Evolutionary conservation across 176 grass and related monocot genomes (phyloP), one percentile per base, ranked within the genome.

Genomic region (Paspalum vaginatum): DNA sequence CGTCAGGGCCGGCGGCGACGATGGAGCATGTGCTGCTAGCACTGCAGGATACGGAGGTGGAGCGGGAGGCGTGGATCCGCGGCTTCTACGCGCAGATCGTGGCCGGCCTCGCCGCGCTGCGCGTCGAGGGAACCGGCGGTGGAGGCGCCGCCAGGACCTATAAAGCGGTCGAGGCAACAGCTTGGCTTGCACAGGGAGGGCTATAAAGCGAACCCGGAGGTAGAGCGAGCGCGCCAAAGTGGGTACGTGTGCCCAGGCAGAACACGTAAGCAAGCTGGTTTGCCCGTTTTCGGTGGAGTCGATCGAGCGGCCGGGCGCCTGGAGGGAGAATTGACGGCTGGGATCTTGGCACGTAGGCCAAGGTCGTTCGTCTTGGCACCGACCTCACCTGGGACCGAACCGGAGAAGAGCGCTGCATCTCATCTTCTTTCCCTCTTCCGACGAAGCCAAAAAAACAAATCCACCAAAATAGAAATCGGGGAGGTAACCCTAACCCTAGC

Each of bases 401-500:
- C 14, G 50, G 16, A 37, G 4, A 45, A 6, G 18, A 0, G 22
- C 15, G 5, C 17, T 41, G 55, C 11, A 22, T 17, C 4, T 65
- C 76, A 15, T 79, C 61, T 39, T 67, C 62, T 0, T 44, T 27
- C 43, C 21, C 39, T n/a, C n/a, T n/a, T n/a, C 9, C 27, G 42
- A 42, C 22, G 22, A 60, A 26, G 6, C 25, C 18, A 26, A 55
- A 25, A 16, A 25, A 32, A 32, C 3, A 32, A 32, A 32, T 2
- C 32, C 6, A 1, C 12, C 13, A n/a, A 70, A 10, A 21, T 9
- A 3, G 26, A 18, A 45, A 17, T 37, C 4, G 17, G 26, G 4
- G 49, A 51, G 10, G 67, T 48, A 81, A 72, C 79, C 79, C 79
- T 81, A 81, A 81, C 66, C 67, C 79, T 72, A 72, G 41, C 21